Evolutionary conservation across 192 early-diverging fungal genomes (phyloP).

Genomic region (Chytriomyces sp.): DNA sequence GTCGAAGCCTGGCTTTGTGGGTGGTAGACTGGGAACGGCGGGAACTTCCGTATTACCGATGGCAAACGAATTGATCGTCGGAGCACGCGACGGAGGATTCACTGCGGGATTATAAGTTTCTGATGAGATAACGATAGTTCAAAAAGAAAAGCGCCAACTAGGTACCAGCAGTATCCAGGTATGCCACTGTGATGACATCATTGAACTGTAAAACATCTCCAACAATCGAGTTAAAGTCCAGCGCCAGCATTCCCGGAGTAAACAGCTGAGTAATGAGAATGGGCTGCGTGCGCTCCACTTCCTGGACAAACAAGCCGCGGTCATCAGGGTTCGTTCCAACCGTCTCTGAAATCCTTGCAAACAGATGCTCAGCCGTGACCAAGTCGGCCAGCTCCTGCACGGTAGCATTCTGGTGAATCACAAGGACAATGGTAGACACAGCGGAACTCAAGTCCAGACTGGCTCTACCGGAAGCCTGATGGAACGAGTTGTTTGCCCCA

Average conservation of each 20-base stretch:
- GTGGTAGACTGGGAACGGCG: not conserved
- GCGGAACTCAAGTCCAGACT: too few species aligned
- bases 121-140: too few species aligned
- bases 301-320: not conserved
- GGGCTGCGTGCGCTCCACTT: slow-evolving; percentile 9
- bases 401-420: not conserved
- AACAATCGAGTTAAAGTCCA: slow-evolving; percentile 43
- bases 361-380: slow-evolving; percentile 11
- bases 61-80: too few species aligned
- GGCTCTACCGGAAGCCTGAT: not conserved
- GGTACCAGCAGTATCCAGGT: not conserved
- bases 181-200: slow-evolving; percentile 33
- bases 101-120: too few species aligned
- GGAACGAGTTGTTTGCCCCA: not conserved
- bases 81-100: not conserved
- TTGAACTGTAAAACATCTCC: slow-evolving; percentile 46
- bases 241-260: slow-evolving; percentile 44
- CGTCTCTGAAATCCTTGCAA: slow-evolving; percentile 1
- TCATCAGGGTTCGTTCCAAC: not conserved
- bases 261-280: slow-evolving; percentile 49
- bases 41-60: not conserved
- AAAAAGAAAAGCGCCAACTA: too few species aligned
- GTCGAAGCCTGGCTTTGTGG: slow-evolving; percentile 38
- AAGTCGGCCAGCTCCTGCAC: slow-evolving; percentile 11
- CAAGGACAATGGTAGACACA: not conserved